Evolutionary conservation across 768 basidiomycete species (phyloP), one percentile per base, ranked within the genome.

Genomic region (Polyporus arcularius): DNA sequence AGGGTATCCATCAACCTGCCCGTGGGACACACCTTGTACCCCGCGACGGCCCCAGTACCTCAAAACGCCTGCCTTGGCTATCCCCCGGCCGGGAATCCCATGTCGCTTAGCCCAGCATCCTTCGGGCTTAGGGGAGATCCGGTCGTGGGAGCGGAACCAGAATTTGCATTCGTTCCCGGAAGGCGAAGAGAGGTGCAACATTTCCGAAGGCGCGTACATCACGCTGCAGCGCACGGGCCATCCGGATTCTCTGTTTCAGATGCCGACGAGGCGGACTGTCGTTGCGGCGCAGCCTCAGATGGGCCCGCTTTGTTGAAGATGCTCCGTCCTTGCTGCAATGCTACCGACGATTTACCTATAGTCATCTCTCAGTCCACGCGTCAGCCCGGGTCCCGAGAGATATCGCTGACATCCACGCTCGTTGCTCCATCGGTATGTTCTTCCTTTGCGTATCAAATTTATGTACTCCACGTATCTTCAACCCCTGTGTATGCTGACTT

Each of bases 151-250:
- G 18, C 42, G 42, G 1, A 43, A 16, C 42, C 5, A 10, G 42
- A 16, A 45, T 10, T 21, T 38, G 55, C 21, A 38, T 32, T 18
- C 41, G 43, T 47, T 57, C 47, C 55, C 55, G 11, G 31, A n/a
- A 9, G 55, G 55, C n/a, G 46, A 47, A 45, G 55, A 57, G 35
- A 57, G 48, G 35, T 57, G 55, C 46, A 57, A 16, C n/a, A 42
- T 57, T 9, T 30, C 35, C 30, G 55, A 47, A 15, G 55, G 55
- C 18, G 14, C 55, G 30, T 57, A 57, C 42, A 48, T 57, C 55
- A 49, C 55, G 18, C 30, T 57, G n/a, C 30, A 40, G 55, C 41
- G 55, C 15, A 16, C 5, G 14, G 42, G 42, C 5, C 42, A 43
- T 6, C 42, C 14, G 42, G 10, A 11, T 14, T 43, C 5, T 14